Evolutionary conservation across 148 eudicot genomes (phyloP), one percentile per base, ranked within the genome.

Genomic region (Vaccinium darrowii): DNA sequence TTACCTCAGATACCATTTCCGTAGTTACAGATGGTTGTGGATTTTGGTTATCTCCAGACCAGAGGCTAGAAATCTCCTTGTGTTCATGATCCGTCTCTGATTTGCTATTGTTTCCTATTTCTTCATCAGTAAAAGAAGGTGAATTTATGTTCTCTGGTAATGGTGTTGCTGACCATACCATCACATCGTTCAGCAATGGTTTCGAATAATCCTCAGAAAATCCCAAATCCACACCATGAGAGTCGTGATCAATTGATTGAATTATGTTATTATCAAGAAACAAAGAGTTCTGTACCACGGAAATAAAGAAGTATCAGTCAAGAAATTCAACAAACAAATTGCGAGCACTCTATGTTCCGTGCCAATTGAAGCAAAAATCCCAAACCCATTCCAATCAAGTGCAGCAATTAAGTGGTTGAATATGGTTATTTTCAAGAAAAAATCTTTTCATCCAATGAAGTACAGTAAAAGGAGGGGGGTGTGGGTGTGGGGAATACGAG

Each of bases 11-110:
- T n/a, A 18, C 43, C 19, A 53, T 82, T 80, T 30, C 50, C 7
- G 49, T 63, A n/a, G 53, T 67, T 52, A 47, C 84, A 73, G 8
- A 36, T 79, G 78, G 57, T 54, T 72, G 11, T 27, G 82, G 74
- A 82, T 47, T 58, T 62, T 69, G 81, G 56, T 78, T 81, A 56
- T 86, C 90, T 60, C 74, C 86, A 79, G 84, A 85, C 91, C 89
- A 91, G 82, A 87, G 81, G 80, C 75, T 85, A 90, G 90, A 88
- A 75, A 72, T 78, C 57, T 50, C 82, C 85, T 81, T 78, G 2
- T 80, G 58, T 50, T 76, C 76, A 63, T 74, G 27, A 18, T 85
- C 86, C n/a, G 79, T 69, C 15, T 14, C 52, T 8, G 53, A 83
- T 49, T 79, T 85, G 65, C 47, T 87, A 72, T 53, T 76, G 39